Evolutionary conservation across 2,329 filamentous ascomycete genomes (phyloP).

Genomic region (Colletotrichum higginsianum): DNA sequence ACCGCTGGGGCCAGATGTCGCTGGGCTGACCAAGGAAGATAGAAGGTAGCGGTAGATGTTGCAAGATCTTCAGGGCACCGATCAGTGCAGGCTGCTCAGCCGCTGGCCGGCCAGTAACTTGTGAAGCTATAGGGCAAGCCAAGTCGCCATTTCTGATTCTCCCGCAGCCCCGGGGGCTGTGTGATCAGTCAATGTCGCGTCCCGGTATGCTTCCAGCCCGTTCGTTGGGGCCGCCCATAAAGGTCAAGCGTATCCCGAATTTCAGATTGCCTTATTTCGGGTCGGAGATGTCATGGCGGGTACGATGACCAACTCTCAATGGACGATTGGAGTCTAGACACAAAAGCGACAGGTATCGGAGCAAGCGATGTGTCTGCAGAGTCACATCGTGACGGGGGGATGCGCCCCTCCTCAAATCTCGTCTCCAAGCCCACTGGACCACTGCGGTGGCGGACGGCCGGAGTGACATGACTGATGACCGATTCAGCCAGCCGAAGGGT

Average conservation of each 20-base stretch:
- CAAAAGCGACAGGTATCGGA: conserved; percentile 1
- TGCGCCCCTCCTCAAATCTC: conserved; percentile 32
- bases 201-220: neutral
- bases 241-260: neutral
- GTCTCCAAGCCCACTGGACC: conserved; percentile 15
- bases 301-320: conserved; percentile 6
- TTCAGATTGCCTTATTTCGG: conserved; percentile 13
- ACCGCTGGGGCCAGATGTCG: neutral
- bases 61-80: conserved; percentile 8
- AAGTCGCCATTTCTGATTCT: neutral
- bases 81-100: conserved; percentile 8
- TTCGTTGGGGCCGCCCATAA: no score
- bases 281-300: conserved; percentile 4
- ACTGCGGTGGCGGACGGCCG: conserved; percentile 13
- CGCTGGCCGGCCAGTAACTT: neutral
- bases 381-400: conserved; percentile 27
- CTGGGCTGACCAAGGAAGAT: conserved; percentile 4
- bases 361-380: conserved; percentile 14
- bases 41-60: neutral
- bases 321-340: conserved; percentile 2
- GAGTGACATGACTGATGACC: conserved; percentile 7
- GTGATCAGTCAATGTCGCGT: neutral
- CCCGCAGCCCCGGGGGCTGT: neutral
- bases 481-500: conserved; percentile 1
- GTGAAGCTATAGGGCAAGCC: neutral